phyloP scores from a whole-genome alignment of 768 basidiomycete species.

The Mrakia gelida region DNA sequence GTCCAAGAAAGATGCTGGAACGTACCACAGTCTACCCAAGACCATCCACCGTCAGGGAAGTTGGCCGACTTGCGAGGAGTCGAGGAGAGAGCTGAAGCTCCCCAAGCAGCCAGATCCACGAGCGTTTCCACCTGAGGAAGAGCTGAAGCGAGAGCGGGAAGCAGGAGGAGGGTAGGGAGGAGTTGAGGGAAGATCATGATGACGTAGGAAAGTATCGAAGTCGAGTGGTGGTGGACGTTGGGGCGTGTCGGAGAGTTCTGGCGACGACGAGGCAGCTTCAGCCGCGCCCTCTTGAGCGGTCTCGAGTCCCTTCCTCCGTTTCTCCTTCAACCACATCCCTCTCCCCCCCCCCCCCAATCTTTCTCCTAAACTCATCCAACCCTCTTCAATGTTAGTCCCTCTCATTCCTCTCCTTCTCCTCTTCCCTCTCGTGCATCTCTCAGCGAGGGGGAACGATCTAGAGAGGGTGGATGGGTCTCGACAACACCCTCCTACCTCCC shows the following conservation, averaged over 20 bases:
- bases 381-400: background rate
- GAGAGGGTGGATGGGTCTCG: background rate
- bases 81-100: constrained; percentile 33
- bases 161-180: background rate
- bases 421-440: background rate
- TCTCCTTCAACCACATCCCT: background rate
- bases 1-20: constrained; percentile 27
- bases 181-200: constrained; percentile 4
- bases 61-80: constrained; percentile 41
- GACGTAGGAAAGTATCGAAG: background rate
- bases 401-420: background rate
- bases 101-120: constrained; percentile 40
- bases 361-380: background rate
- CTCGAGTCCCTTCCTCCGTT: background rate
- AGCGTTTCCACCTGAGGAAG: constrained; percentile 38
- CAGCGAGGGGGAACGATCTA: background rate
- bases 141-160: constrained; percentile 33
- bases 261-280: background rate
- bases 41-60: constrained; percentile 54
- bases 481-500: background rate
- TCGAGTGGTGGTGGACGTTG: background rate
- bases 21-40: constrained; percentile 70
- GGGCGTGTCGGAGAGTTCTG: background rate
- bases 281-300: background rate
- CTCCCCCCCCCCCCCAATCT: background rate